phyloP scores from a whole-genome alignment of 1,139 yeast genomes.

The Geotrichum macrosporum region DNA sequence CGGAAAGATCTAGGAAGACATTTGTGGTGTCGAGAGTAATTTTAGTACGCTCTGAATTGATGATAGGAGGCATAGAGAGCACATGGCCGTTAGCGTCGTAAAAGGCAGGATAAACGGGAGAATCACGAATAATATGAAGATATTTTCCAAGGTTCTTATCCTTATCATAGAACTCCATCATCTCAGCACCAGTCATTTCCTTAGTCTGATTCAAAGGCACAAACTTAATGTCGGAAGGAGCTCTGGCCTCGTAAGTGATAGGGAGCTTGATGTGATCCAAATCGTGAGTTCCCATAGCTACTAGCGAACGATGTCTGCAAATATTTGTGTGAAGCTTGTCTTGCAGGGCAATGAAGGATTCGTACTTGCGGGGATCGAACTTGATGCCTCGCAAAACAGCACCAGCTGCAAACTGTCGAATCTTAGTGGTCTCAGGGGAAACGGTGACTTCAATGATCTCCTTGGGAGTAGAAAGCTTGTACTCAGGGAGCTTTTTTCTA shows the following conservation, averaged over 20 bases:
- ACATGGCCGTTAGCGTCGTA: constrained; percentile 73
- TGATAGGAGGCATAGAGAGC: constrained; percentile 94
- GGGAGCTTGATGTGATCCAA: constrained; percentile 68
- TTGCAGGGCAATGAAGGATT: constrained; percentile 91
- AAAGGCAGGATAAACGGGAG: constrained; percentile 88
- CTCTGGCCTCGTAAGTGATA: constrained; percentile 80
- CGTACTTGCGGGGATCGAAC: constrained; percentile 80
- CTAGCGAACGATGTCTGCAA: constrained; percentile 95
- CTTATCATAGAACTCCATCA: constrained; percentile 85
- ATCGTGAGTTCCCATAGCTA: constrained; percentile 98
- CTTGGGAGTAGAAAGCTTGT: constrained; percentile 52
- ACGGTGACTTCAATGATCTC: constrained; percentile 57
- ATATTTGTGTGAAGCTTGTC: constrained; percentile 93
- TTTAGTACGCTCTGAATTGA: constrained; percentile 88
- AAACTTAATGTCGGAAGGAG: constrained; percentile 74
- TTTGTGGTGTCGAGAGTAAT: constrained; percentile 79
- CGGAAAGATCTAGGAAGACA: constrained; percentile 90
- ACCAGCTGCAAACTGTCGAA: constrained; percentile 92
- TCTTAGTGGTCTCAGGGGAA: constrained; percentile 61
- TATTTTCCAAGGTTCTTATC: constrained; percentile 88
- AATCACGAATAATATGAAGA: constrained; percentile 80
- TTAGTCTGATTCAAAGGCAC: constrained; percentile 81
- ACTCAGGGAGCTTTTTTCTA: constrained; percentile 58
- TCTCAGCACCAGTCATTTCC: constrained; percentile 67
- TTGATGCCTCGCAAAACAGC: constrained; percentile 82